Percentiles rank a stretch among this genome's conserved stretches.
Conservation (phyloP, 1,284 basidiomycete species). For the Leccinum fallax region DNA sequence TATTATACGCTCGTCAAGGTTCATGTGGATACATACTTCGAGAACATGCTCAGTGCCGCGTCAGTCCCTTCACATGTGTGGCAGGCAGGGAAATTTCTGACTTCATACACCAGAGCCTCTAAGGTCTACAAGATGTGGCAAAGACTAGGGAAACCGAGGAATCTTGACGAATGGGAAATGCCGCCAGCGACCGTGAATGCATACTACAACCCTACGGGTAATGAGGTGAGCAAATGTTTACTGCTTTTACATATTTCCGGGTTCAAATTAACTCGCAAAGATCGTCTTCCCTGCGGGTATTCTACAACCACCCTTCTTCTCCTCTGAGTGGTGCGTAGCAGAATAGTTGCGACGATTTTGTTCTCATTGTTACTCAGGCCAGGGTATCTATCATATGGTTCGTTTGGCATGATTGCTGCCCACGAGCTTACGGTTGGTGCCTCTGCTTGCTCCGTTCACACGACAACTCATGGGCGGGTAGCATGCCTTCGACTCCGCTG, state of each 20-base stretch:
- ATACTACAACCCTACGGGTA: conserved; percentile 79
- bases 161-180: conserved; percentile 89
- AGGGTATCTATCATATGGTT: conserved; percentile 86
- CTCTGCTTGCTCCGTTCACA: neutral
- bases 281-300: conserved; percentile 98
- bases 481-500: conserved; percentile 94
- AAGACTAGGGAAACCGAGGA: conserved; percentile 71
- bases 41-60: conserved; percentile 75
- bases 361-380: conserved; percentile 55
- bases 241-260: neutral
- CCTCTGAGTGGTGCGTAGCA: conserved; percentile 69
- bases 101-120: conserved; percentile 45
- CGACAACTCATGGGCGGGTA: conserved; percentile 32
- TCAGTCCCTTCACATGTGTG: conserved; percentile 36
- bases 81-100: conserved; percentile 3
- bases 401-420: conserved; percentile 87
- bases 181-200: conserved; percentile 80
- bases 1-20: conserved; percentile 81
- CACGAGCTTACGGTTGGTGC: conserved; percentile 76
- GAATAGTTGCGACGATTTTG: conserved; percentile 1
- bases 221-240: conserved; percentile 54
- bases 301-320: conserved; percentile 92
- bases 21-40: conserved; percentile 75
- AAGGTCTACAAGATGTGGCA: conserved; percentile 72
- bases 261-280: conserved; percentile 42